Conservation (phyloP, 148 eudicot species). For the Simmondsia chinensis region DNA sequence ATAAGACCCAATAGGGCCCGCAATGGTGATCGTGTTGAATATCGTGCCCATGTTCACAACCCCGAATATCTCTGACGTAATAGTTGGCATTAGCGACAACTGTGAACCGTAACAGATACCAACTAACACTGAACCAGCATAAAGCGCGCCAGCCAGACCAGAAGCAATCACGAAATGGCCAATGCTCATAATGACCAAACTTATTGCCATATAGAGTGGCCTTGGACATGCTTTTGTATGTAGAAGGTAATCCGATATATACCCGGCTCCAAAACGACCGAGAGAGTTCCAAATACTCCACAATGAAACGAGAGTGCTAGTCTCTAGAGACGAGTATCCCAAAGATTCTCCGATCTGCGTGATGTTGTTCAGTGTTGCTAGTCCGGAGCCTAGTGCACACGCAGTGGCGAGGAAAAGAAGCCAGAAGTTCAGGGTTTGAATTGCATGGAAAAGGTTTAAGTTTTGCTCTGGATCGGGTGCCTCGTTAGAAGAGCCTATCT, state of each 20-base stretch:
- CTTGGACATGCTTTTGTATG: slow-evolving; percentile 45
- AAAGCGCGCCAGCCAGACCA: slow-evolving; percentile 51
- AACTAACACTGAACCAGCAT: slow-evolving; percentile 46
- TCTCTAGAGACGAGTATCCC: slow-evolving; percentile 40
- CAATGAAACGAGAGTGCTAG: slow-evolving; percentile 56
- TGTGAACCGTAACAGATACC: slow-evolving; percentile 72
- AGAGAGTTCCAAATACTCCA: slow-evolving; percentile 83
- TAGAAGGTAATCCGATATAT: slow-evolving; percentile 51
- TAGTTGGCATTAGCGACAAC: slow-evolving; percentile 75
- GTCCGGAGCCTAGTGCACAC: slow-evolving; percentile 65
- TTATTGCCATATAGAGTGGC: slow-evolving; percentile 50
- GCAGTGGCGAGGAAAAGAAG: slow-evolving; percentile 42
- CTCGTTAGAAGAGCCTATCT: slow-evolving; percentile 2
- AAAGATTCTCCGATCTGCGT: slow-evolving; percentile 71
- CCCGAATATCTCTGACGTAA: slow-evolving; percentile 64
- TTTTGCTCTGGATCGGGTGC: slow-evolving; percentile 18
- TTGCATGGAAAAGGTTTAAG: slow-evolving; percentile 48
- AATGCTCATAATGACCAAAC: slow-evolving; percentile 43
- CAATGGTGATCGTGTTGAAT: slow-evolving; percentile 57
- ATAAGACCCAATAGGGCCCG: slow-evolving; percentile 73
- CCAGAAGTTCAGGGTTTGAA: slow-evolving; percentile 55
- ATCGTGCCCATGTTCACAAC: slow-evolving; percentile 58
- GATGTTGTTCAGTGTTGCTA: slow-evolving; percentile 62
- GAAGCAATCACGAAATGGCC: slow-evolving; percentile 55
- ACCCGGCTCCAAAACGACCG: slow-evolving; percentile 81